phyloP scores from a whole-genome alignment of 164 flowering plant genomes.

The Kingdonia uniflora region DNA sequence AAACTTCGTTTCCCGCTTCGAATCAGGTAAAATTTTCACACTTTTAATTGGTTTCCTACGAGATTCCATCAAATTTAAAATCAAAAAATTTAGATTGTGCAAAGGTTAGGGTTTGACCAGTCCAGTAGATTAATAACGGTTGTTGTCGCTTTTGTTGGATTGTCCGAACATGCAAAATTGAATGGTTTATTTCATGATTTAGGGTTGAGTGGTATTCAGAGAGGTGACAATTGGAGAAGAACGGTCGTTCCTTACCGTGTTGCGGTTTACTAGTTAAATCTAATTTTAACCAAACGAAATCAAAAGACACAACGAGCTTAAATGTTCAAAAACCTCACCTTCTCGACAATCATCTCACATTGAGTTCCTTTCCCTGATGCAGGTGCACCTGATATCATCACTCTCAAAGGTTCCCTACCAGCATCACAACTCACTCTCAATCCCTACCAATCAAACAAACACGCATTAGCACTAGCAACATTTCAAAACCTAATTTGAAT shows the following conservation, averaged over 20 bases:
- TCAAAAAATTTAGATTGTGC: too few species aligned
- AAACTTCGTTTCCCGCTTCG: too few species aligned
- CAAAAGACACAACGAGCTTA: not conserved
- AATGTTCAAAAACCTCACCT: conserved; percentile 29
- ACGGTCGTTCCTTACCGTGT: not conserved
- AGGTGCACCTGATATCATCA: conserved; percentile 87
- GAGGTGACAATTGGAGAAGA: not conserved
- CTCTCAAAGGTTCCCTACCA: conserved; percentile 48
- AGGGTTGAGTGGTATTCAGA: not conserved
- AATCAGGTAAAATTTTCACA: too few species aligned
- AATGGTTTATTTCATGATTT: not conserved
- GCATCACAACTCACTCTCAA: conserved; percentile 25
- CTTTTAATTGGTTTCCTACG: too few species aligned
- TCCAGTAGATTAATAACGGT: too few species aligned
- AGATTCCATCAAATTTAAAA: too few species aligned
- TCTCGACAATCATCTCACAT: conserved; percentile 64
- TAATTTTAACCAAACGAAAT: not conserved
- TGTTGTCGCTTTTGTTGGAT: too few species aligned
- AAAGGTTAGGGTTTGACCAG: too few species aligned
- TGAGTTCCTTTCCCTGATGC: conserved; percentile 94
- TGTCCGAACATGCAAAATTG: too few species aligned
- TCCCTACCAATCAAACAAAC: conserved; percentile 17
- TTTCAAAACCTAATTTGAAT: not conserved
- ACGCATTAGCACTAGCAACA: not conserved
- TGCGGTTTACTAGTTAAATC: too few species aligned